A percentile compares a stretch with the other conserved stretches of the same genome.
Evolutionary conservation across 2,329 filamentous ascomycete species (phyloP).

Genomic region (Aspergillus alliaceus): DNA sequence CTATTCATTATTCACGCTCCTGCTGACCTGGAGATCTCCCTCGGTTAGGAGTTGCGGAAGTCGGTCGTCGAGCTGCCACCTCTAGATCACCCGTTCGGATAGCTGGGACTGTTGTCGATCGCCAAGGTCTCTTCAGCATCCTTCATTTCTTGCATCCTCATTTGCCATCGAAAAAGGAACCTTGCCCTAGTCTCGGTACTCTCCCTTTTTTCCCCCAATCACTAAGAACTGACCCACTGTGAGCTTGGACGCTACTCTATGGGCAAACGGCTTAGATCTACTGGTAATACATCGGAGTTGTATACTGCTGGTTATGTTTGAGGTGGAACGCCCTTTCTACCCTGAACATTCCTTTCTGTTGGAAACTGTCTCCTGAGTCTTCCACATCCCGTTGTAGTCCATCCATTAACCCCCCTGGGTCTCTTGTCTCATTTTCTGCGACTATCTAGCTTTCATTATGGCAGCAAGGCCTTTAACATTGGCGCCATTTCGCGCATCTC

Average conservation of each 20-base stretch:
- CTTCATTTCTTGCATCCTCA: background rate
- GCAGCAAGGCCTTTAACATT: constrained; percentile 10
- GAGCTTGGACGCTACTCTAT: background rate
- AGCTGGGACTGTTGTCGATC: background rate
- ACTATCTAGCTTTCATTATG: constrained; percentile 11
- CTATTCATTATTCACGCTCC: background rate
- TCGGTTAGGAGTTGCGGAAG: background rate
- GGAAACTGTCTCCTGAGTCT: background rate
- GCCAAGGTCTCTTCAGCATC: background rate
- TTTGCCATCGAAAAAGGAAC: background rate
- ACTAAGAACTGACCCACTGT: too few relatives aligned
- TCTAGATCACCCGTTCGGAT: background rate
- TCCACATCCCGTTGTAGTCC: too few relatives aligned
- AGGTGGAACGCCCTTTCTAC: background rate
- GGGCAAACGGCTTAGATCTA: background rate
- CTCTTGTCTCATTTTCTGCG: background rate
- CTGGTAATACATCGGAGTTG: background rate
- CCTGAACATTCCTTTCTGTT: background rate
- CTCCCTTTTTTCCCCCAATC: too few relatives aligned
- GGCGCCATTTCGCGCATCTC: constrained; percentile 10
- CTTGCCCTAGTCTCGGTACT: background rate
- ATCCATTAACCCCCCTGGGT: too few relatives aligned
- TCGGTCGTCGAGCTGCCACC: background rate
- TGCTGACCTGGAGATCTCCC: background rate
- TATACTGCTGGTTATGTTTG: background rate